Percentiles rank a stretch among this genome's conserved stretches.
Conservation (phyloP, 164 flowering plant species). For the Vitis cinerea region DNA sequence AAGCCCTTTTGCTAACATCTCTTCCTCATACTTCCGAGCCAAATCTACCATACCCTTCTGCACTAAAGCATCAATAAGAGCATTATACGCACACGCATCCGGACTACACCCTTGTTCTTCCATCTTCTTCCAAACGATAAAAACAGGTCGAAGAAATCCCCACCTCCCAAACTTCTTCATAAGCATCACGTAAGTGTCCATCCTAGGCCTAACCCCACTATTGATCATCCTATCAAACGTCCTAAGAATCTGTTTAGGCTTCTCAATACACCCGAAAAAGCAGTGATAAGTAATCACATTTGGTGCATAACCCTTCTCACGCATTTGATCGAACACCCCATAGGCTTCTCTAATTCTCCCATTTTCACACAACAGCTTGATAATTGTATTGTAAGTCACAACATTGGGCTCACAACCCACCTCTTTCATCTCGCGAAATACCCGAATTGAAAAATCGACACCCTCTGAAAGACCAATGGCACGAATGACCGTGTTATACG, state of each 20-base stretch:
- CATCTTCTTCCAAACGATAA: conserved; percentile 83
- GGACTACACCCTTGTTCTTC: conserved; percentile 77
- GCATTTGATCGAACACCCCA: conserved; percentile 55
- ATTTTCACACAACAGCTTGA: too few relatives aligned
- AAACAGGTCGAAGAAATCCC: conserved; percentile 86
- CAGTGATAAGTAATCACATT: conserved; percentile 71
- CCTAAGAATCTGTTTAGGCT: conserved; percentile 68
- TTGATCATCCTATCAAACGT: conserved; percentile 80
- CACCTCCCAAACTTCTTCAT: conserved; percentile 89
- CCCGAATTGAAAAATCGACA: too few relatives aligned
- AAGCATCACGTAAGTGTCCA: conserved; percentile 92
- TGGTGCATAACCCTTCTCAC: conserved; percentile 53
- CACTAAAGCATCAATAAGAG: conserved; percentile 81
- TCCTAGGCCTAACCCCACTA: conserved; percentile 61
- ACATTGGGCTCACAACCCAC: too few relatives aligned
- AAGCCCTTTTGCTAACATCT: conserved; percentile 83
- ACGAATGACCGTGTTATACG: conserved; percentile 71
- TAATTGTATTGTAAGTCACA: too few relatives aligned
- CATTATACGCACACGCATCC: conserved; percentile 72
- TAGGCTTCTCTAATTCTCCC: conserved; percentile 69
- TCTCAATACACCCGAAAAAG: conserved; percentile 57
- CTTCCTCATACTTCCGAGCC: conserved; percentile 79
- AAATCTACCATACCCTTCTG: conserved; percentile 81
- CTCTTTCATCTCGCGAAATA: too few relatives aligned
- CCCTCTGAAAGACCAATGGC: conserved; percentile 73